Evolutionary conservation across 148 eudicot species (phyloP).

Genomic region (Hydrangea macrophylla): DNA sequence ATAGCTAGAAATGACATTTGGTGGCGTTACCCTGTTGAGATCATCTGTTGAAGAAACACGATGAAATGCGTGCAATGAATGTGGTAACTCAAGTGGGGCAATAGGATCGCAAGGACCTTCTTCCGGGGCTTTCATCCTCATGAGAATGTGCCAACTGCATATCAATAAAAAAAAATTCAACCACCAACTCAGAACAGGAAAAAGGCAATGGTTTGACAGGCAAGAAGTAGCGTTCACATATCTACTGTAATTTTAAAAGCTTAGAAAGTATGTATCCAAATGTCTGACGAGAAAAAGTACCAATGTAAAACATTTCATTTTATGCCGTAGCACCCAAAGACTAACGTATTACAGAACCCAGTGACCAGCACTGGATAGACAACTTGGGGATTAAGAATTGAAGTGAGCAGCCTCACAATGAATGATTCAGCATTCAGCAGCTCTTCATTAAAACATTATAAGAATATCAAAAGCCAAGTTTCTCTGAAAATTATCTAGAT

Average conservation of each 20-base stretch:
- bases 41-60: slow-evolving; percentile 67
- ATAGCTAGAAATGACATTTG: neutral
- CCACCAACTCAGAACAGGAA: neutral
- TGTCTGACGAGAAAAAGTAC: neutral
- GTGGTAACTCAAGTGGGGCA: slow-evolving; percentile 86
- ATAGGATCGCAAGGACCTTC: slow-evolving; percentile 74
- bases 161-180: neutral
- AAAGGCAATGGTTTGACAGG: neutral
- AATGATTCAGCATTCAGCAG: too few relatives aligned
- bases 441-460: too few relatives aligned
- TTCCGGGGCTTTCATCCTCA: slow-evolving; percentile 76
- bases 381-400: neutral
- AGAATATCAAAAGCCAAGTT: too few relatives aligned
- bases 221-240: neutral
- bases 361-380: neutral
- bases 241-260: neutral
- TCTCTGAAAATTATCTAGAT: too few relatives aligned
- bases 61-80: slow-evolving; percentile 84
- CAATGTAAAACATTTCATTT: neutral
- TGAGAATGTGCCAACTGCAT: slow-evolving; percentile 89
- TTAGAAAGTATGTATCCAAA: neutral
- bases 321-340: neutral
- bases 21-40: slow-evolving; percentile 50
- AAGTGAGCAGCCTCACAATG: too few relatives aligned
- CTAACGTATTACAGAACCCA: neutral